Evolutionary conservation across 441 rosid genomes (phyloP).

Genomic region (Arabidopsis hybrid): DNA sequence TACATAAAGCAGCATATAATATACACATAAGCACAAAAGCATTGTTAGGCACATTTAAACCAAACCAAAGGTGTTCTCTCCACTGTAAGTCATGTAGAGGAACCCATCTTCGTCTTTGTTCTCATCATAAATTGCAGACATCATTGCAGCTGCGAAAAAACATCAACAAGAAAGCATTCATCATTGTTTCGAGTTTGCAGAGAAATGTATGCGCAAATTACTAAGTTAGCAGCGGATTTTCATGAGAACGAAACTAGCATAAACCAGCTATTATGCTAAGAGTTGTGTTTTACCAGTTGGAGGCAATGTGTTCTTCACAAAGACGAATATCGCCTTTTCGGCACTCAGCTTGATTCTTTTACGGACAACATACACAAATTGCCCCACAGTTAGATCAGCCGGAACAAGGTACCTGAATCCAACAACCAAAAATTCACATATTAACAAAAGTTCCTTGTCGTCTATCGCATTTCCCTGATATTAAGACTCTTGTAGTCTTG

Average conservation of each 20-base stretch:
- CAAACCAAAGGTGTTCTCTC: constrained; percentile 74
- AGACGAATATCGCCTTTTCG: constrained; percentile 91
- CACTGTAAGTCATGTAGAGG: constrained; percentile 76
- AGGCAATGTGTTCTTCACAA: constrained; percentile 84
- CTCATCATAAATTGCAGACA: constrained; percentile 66
- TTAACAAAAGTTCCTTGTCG: too few relatives aligned
- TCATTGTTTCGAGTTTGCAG: neutral
- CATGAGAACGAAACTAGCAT: neutral
- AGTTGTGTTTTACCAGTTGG: constrained; percentile 71
- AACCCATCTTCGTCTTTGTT: constrained; percentile 79
- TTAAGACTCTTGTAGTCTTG: neutral
- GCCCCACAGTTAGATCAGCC: constrained; percentile 93
- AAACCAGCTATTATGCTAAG: neutral
- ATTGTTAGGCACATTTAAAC: constrained; percentile 17
- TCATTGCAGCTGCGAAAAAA: constrained; percentile 56
- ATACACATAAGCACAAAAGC: constrained; percentile 12
- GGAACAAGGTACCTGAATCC: constrained; percentile 81
- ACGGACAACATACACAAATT: constrained; percentile 90
- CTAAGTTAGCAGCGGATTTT: neutral
- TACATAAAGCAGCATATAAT: neutral
- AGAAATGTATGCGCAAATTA: neutral
- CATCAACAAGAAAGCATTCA: constrained; percentile 2
- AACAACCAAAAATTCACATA: constrained; percentile 22
- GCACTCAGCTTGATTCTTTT: constrained; percentile 98
- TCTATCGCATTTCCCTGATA: neutral